Percentiles rank a stretch among this genome's conserved stretches.
Evolutionary conservation across 1,284 basidiomycete genomes (phyloP).

Genomic region (Ceratobasidium sp.): DNA sequence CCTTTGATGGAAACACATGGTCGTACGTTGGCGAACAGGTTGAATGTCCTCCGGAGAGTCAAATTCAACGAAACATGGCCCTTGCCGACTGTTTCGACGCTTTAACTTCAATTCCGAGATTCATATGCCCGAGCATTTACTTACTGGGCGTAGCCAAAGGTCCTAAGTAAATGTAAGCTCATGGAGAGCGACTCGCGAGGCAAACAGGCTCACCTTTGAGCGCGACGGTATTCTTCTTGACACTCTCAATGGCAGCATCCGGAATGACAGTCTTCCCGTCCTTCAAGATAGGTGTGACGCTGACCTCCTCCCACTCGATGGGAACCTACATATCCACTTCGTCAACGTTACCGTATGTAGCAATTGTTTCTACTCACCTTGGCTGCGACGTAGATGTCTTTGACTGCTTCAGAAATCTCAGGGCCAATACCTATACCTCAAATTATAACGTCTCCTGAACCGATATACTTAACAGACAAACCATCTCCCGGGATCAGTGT

Average conservation of each 20-base stretch:
- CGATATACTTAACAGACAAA: slow-evolving; percentile 50
- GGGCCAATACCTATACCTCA: slow-evolving; percentile 85
- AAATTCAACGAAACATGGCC: slow-evolving; percentile 98
- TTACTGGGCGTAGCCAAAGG: slow-evolving; percentile 92
- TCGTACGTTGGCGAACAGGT: slow-evolving; percentile 97
- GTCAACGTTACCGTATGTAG: not conserved
- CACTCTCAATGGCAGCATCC: slow-evolving; percentile 86
- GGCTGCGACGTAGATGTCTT: slow-evolving; percentile 90
- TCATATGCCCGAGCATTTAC: slow-evolving; percentile 43
- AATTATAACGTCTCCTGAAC: slow-evolving; percentile 37
- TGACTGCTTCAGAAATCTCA: slow-evolving; percentile 96
- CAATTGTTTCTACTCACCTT: slow-evolving; percentile 52
- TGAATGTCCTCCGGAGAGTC: slow-evolving; percentile 95
- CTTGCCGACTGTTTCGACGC: slow-evolving; percentile 80
- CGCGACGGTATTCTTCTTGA: slow-evolving; percentile 97
- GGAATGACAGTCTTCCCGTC: slow-evolving; percentile 98
- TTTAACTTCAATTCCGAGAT: not conserved
- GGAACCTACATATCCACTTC: slow-evolving; percentile 70
- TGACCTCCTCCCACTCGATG: slow-evolving; percentile 99
- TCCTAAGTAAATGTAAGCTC: slow-evolving; percentile 55
- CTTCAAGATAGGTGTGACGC: slow-evolving; percentile 92
- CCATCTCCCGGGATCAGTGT: slow-evolving; percentile 93
- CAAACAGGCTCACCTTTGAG: slow-evolving; percentile 76
- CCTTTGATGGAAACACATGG: slow-evolving; percentile 96
- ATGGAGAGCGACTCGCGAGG: not conserved